A percentile compares a stretch with the other conserved stretches of the same genome.
Evolutionary conservation across 306 rosid species (phyloP).

Genomic region (Sindora glabra): DNA sequence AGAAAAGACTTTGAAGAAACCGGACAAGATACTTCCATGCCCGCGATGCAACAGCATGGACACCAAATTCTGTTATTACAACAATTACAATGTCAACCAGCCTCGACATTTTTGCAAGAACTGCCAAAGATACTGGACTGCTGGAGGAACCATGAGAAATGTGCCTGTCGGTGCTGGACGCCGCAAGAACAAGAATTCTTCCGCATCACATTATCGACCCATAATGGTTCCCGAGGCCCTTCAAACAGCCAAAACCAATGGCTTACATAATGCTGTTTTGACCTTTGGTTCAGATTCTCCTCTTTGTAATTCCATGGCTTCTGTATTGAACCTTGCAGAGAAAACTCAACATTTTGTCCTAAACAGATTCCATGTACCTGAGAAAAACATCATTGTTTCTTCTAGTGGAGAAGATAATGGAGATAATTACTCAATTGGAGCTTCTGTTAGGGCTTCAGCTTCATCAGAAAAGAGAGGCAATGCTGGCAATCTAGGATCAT

Average conservation of each 20-base stretch:
- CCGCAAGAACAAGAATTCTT: conserved; percentile 62
- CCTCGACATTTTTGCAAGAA: conserved; percentile 92
- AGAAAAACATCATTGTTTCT: conserved; percentile 21
- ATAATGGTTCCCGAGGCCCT: conserved; percentile 36
- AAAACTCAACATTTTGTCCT: conserved; percentile 17
- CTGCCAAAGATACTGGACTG: conserved; percentile 92
- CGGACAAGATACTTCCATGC: conserved; percentile 71
- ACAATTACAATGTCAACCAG: conserved; percentile 80
- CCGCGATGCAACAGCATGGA: conserved; percentile 89
- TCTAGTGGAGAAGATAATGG: conserved; percentile 22
- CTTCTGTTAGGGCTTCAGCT: conserved; percentile 41
- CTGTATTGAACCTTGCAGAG: conserved; percentile 49
- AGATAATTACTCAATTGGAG: conserved; percentile 42
- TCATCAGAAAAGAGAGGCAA: conserved; percentile 40
- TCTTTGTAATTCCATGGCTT: conserved; percentile 52
- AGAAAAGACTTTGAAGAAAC: conserved; percentile 53
- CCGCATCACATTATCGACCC: conserved; percentile 38
- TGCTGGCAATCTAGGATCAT: conserved; percentile 26
- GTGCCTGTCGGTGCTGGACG: conserved; percentile 88
- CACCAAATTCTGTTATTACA: conserved; percentile 83
- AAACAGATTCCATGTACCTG: conserved; percentile 36
- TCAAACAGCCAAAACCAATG: conserved; percentile 33
- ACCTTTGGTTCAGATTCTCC: conserved; percentile 60
- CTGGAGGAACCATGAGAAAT: conserved; percentile 82
- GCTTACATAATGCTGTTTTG: conserved; percentile 38